These are phyloP conservation scores for Fusarium pseudoanthophilum DNA, from an alignment of 2,329 filamentous ascomycete genomes.

Conservation along the genomic window DNA sequence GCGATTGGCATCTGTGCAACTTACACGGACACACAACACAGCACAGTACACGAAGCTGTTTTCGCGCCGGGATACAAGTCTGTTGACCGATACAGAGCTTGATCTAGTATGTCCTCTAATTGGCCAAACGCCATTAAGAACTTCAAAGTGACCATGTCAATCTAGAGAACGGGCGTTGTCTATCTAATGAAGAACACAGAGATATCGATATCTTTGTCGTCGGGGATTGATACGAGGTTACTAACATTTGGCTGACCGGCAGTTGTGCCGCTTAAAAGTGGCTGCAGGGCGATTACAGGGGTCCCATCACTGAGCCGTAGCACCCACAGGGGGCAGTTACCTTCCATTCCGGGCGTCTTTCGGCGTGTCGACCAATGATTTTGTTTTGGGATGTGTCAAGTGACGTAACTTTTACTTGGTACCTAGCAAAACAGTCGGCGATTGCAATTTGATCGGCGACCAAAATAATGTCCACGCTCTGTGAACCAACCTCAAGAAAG, in stretches of 20 bases:
- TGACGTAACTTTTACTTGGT: conserved; percentile 24
- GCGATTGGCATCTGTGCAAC: background rate
- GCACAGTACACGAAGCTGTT: background rate
- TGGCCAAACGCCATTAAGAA: background rate
- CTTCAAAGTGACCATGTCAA: fast-evolving
- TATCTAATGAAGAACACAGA: background rate
- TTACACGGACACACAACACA: background rate
- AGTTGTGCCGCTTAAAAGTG: conserved; percentile 5
- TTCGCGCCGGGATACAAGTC: too few relatives aligned
- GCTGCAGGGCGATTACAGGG: conserved; percentile 26
- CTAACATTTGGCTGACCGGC: conserved; percentile 6
- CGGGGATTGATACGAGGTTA: conserved; percentile 12
- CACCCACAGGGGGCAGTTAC: background rate
- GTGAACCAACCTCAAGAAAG: background rate
- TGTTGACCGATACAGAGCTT: background rate
- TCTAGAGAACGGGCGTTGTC: background rate
- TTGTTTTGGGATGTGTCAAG: background rate
- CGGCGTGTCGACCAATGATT: conserved; percentile 14
- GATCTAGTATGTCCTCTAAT: background rate
- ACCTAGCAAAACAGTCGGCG: conserved; percentile 35
- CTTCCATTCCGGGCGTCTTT: conserved; percentile 22
- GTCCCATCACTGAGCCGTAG: background rate
- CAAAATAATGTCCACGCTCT: background rate
- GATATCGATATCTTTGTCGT: background rate
- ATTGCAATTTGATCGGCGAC: conserved; percentile 26